phyloP scores from a whole-genome alignment of 192 early-diverging fungal genomes.

The Dissophora ornata region DNA sequence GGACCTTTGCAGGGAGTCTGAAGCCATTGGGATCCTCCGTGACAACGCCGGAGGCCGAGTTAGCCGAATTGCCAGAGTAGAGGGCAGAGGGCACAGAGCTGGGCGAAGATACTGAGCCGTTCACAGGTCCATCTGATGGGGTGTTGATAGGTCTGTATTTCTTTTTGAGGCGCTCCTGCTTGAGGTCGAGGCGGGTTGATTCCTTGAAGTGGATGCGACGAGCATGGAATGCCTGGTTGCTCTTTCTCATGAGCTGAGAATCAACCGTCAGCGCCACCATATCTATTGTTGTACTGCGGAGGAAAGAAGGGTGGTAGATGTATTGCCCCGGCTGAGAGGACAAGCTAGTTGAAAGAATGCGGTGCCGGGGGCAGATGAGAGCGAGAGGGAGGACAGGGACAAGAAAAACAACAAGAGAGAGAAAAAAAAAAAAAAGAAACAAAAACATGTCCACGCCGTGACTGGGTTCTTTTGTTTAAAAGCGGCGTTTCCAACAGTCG shows the following conservation, averaged over 20 bases:
- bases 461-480: too few species aligned
- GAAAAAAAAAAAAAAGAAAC: too few species aligned
- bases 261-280: slow-evolving; percentile 40
- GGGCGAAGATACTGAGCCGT: slow-evolving; percentile 1
- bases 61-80: slow-evolving; percentile 15
- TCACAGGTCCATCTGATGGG: slow-evolving; percentile 10
- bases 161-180: slow-evolving; percentile 70
- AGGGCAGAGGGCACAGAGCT: slow-evolving; percentile 4
- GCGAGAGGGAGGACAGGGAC: neutral
- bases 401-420: too few species aligned
- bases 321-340: neutral
- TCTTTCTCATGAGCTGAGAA: slow-evolving; percentile 39
- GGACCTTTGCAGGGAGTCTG: slow-evolving; percentile 46
- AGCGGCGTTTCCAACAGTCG: too few species aligned
- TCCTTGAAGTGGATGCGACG: slow-evolving; percentile 73
- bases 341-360: neutral
- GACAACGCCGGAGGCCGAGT: neutral
- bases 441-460: too few species aligned
- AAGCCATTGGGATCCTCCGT: slow-evolving; percentile 72
- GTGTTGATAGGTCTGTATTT: slow-evolving; percentile 74
- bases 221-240: slow-evolving; percentile 40
- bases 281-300: neutral
- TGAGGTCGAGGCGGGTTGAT: slow-evolving; percentile 66
- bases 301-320: neutral
- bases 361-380: neutral